Evolutionary conservation across 2,329 filamentous ascomycete genomes (phyloP).

Genomic region (Colletotrichum theobromicola): DNA sequence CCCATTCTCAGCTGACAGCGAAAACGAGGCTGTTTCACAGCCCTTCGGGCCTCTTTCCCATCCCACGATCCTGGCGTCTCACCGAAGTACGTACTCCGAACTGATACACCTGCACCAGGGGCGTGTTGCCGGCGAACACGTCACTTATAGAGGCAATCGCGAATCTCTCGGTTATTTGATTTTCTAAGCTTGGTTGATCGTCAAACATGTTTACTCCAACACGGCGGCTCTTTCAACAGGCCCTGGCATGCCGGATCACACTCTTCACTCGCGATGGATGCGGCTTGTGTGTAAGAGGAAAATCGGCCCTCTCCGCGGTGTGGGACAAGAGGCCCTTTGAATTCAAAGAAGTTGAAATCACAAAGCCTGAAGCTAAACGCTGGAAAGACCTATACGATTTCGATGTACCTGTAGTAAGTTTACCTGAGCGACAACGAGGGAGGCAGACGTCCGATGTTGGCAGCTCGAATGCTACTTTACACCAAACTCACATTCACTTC

Average conservation of each 20-base stretch:
- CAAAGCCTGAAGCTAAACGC: constrained; percentile 62
- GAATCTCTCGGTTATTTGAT: not conserved
- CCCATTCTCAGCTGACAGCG: not conserved
- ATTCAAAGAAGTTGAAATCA: constrained; percentile 73
- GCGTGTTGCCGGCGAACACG: not conserved
- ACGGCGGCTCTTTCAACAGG: constrained; percentile 45
- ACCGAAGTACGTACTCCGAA: not conserved
- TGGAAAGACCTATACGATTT: constrained; percentile 82
- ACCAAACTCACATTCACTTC: not conserved
- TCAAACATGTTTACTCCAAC: constrained; percentile 54
- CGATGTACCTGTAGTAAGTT: constrained; percentile 77
- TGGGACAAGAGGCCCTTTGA: constrained; percentile 71
- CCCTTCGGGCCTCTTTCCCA: not conserved
- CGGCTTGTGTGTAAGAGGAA: constrained; percentile 72
- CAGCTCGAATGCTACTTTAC: not conserved
- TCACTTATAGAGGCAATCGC: not conserved
- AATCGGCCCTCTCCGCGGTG: constrained; percentile 70
- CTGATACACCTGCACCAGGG: not conserved
- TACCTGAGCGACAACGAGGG: not conserved
- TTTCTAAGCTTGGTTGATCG: not conserved
- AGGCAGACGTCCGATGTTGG: not conserved
- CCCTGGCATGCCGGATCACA: constrained; percentile 67
- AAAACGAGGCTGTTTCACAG: constrained; percentile 19
- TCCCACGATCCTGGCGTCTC: not conserved
- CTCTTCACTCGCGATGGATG: constrained; percentile 78